Conservation (phyloP, 306 rosid genomes). For the Sindora glabra region DNA sequence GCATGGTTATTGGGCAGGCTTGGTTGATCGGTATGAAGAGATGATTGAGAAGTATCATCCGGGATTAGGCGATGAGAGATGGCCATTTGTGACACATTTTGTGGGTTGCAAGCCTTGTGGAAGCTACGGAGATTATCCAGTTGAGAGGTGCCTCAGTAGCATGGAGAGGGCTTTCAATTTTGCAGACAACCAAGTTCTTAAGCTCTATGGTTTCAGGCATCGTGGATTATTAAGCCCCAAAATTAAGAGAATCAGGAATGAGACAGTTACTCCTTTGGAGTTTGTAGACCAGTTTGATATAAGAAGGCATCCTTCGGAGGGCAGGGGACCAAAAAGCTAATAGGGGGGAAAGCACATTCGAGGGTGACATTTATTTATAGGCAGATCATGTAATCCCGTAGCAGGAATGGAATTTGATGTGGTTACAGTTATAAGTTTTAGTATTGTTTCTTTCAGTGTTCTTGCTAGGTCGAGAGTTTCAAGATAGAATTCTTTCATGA, state of each 20-base stretch:
- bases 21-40: conserved; percentile 94
- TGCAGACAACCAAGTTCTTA: conserved; percentile 93
- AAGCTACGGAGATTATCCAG: conserved; percentile 96
- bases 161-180: conserved; percentile 98
- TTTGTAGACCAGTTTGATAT: conserved; percentile 71
- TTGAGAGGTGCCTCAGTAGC: conserved; percentile 83
- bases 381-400: too few relatives aligned
- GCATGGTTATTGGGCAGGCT: conserved; percentile 98
- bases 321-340: conserved; percentile 42
- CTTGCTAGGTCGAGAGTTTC: conserved; percentile 30
- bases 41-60: conserved; percentile 97
- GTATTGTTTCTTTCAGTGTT: conserved; percentile 29
- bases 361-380: conserved; percentile 38
- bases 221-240: conserved; percentile 91
- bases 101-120: conserved; percentile 99
- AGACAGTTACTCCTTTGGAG: conserved; percentile 72
- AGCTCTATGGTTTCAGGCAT: conserved; percentile 81
- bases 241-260: conserved; percentile 87
- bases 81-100: conserved; percentile 98
- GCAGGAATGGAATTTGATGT: conserved; percentile 32
- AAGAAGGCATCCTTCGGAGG: conserved; percentile 38
- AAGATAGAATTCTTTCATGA: conserved; percentile 55
- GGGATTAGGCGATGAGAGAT: conserved; percentile 90
- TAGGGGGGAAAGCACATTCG: conserved; percentile 19
- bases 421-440: conserved; percentile 33